Evolutionary conservation across 805 yeast genomes (phyloP), one percentile per base, ranked within the genome.

Genomic region (Clavispora vitiphila): DNA sequence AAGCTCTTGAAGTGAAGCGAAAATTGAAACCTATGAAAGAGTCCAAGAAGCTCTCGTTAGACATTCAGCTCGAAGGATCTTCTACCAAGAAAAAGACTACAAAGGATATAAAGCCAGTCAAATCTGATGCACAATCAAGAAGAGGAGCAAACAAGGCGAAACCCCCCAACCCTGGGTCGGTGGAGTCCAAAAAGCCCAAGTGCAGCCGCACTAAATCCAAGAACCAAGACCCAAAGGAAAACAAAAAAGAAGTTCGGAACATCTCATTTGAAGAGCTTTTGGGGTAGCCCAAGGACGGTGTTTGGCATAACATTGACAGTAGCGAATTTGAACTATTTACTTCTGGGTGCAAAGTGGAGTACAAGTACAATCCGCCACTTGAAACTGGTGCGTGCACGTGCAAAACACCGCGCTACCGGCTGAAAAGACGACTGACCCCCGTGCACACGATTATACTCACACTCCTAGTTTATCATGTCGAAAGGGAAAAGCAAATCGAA

Each of bases 261-360:
- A 38, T 44, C 19, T 44, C 48, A n/a, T 44, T 44, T 24, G 40
- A 21, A 29, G 48, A 44, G 18, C 32, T 44, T 12, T 35, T 43
- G 20, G n/a, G 32, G 3, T 29, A 29, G n/a, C n/a, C n/a, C n/a
- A n/a, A n/a, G n/a, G n/a, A n/a, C n/a, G n/a, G n/a, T n/a, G n/a
- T n/a, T n/a, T n/a, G n/a, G n/a, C n/a, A n/a, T n/a, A n/a, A n/a
- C n/a, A n/a, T n/a, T n/a, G 26, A 8, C 12, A 5, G 8, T n/a
- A n/a, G 16, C 16, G 15, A 5, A 26, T 5, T 7, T 26, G 30
- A 9, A n/a, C 18, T 16, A 26, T 8, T 6, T 29, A 20, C 32
- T 1, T 15, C 32, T 29, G 32, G 20, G 11, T 5, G 20, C 32
- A 10, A 29, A 15, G n/a, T 12, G 10, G 15, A 11, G 30, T 9